These are phyloP conservation scores for Fraxinus nigra DNA, from an alignment of 305 asterid genomes.

Conservation along the genomic window DNA sequence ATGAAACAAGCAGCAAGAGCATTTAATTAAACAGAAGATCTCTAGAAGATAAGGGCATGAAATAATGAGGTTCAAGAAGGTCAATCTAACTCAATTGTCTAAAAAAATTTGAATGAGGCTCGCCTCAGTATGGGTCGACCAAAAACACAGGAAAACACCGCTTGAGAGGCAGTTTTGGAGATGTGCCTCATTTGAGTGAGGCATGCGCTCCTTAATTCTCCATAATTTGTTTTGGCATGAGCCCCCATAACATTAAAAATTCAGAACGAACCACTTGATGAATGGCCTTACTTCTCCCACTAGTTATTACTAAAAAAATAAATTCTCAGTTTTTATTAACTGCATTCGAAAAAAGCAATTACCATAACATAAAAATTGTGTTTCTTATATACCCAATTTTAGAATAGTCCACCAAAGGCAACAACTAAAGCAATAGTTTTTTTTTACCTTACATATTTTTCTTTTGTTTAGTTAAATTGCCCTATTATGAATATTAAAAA, in stretches of 20 bases:
- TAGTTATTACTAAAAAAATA: not conserved
- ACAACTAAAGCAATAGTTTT: not conserved
- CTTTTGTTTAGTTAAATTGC: not conserved
- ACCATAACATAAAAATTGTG: not conserved
- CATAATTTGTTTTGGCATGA: not conserved
- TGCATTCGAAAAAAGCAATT: not conserved
- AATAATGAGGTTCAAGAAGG: not conserved
- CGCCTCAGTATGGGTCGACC: not conserved
- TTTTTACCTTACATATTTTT: not conserved
- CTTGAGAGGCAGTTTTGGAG: not conserved
- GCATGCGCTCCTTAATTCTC: conserved; percentile 4
- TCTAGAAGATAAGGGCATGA: not conserved
- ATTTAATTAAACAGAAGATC: not conserved
- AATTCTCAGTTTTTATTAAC: too few species aligned
- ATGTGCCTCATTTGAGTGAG: not conserved
- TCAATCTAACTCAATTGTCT: not conserved
- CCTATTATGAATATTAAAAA: not conserved
- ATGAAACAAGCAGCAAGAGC: conserved; percentile 3
- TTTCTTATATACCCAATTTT: not conserved
- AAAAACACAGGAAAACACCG: not conserved
- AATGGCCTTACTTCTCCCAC: not conserved
- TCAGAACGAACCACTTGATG: not conserved
- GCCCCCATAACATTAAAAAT: not conserved
- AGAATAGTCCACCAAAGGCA: not conserved
- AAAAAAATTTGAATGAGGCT: not conserved